Evolutionary conservation across 805 yeast species (phyloP).

Genomic region (Saccharomyces kudriavzevii): DNA sequence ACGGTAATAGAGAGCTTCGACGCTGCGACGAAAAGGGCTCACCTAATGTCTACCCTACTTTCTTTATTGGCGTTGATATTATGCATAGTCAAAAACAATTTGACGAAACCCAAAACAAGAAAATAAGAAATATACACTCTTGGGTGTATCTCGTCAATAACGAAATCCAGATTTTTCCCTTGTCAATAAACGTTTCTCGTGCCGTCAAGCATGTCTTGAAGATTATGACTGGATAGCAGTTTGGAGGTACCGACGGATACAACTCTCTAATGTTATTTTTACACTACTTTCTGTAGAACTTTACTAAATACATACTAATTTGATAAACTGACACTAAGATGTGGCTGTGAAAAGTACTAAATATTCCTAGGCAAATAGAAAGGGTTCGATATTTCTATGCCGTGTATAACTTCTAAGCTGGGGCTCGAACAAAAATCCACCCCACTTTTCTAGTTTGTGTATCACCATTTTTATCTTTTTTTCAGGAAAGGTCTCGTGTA

Average conservation of each 20-base stretch:
- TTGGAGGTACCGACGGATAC: too few species aligned
- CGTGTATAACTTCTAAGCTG: too few species aligned
- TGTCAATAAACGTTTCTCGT: background rate
- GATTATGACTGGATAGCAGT: background rate
- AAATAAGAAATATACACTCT: background rate
- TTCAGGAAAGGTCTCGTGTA: background rate
- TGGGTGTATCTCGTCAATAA: background rate
- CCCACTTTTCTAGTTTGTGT: background rate
- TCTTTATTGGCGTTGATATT: slow-evolving; percentile 5
- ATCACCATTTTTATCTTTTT: background rate
- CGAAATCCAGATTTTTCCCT: background rate
- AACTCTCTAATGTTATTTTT: background rate
- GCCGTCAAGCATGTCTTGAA: background rate
- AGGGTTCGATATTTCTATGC: background rate
- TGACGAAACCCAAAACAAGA: slow-evolving; percentile 2
- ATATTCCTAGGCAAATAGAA: background rate
- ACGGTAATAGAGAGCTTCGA: slow-evolving; percentile 11
- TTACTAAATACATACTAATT: background rate
- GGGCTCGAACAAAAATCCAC: background rate
- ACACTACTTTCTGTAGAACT: background rate
- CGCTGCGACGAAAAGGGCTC: slow-evolving; percentile 8
- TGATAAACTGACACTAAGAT: background rate
- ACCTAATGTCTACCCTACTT: slow-evolving; percentile 7
- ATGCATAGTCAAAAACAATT: slow-evolving; percentile 6
- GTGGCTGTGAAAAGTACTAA: background rate